Percentiles rank a stretch among this genome's conserved stretches.
phyloP scores from a whole-genome alignment of 768 basidiomycete genomes.

The Amanita fuliginea region DNA sequence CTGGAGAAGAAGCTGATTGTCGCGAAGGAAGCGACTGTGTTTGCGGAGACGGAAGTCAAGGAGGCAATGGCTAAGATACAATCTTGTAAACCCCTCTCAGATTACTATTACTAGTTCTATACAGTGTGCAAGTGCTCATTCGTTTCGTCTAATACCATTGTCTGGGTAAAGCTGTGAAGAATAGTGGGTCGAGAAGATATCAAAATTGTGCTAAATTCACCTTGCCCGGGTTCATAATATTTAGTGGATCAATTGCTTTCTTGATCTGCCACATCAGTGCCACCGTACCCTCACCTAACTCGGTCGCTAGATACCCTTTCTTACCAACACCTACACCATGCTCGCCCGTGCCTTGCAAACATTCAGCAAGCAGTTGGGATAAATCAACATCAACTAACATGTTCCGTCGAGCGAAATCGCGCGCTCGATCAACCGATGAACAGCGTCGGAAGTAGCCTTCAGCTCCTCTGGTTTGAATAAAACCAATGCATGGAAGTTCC shows the following conservation, averaged over 20 bases:
- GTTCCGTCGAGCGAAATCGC: conserved; percentile 69
- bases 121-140: neutral
- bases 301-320: conserved; percentile 70
- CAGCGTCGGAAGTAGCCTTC: conserved; percentile 39
- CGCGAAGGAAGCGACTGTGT: conserved; percentile 60
- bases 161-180: conserved; percentile 23
- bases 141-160: neutral
- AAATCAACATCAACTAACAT: conserved; percentile 30
- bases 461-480: conserved; percentile 55
- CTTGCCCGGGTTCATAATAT: conserved; percentile 85
- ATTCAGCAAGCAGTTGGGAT: conserved; percentile 1
- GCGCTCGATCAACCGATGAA: conserved; percentile 62
- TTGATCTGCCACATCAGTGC: conserved; percentile 84
- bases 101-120: conserved; percentile 1
- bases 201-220: conserved; percentile 14
- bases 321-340: conserved; percentile 87
- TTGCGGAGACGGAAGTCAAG: conserved; percentile 64
- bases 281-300: conserved; percentile 76
- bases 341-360: conserved; percentile 59
- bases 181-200: conserved; percentile 2
- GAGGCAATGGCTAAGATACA: conserved; percentile 67
- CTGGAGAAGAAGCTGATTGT: conserved; percentile 63
- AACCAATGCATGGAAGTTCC: conserved; percentile 45
- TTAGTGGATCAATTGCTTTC: conserved; percentile 62
- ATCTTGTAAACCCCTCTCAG: conserved; percentile 21